Percentiles rank a stretch among this genome's conserved stretches.
Evolutionary conservation across 164 flowering plant species (phyloP).

Genomic region (Vitis rupestris): DNA sequence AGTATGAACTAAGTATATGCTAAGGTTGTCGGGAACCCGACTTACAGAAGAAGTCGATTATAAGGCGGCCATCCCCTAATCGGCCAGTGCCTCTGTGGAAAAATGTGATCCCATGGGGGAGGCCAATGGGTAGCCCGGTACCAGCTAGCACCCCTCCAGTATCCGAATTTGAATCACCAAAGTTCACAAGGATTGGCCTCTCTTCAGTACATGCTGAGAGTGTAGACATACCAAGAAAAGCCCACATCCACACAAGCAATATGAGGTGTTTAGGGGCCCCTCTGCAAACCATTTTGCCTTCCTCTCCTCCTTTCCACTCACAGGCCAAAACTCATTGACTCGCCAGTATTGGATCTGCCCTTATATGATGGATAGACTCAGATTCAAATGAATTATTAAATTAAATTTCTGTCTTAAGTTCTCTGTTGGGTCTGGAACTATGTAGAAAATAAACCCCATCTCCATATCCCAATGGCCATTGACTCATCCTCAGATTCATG

Average conservation of each 20-base stretch:
- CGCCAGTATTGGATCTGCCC: too few relatives aligned
- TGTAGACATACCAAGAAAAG: neutral
- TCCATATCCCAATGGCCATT: too few relatives aligned
- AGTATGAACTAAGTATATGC: too few relatives aligned
- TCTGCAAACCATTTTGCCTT: too few relatives aligned
- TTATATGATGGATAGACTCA: too few relatives aligned
- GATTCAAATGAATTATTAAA: too few relatives aligned
- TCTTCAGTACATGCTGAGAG: conserved; percentile 11
- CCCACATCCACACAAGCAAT: neutral
- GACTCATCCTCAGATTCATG: neutral
- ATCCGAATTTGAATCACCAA: conserved; percentile 56
- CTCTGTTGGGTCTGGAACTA: too few relatives aligned
- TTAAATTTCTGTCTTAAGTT: too few relatives aligned
- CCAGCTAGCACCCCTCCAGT: conserved; percentile 42
- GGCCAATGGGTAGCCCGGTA: conserved; percentile 27
- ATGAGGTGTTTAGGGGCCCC: neutral
- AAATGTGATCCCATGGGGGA: conserved; percentile 39
- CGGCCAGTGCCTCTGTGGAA: conserved; percentile 39
- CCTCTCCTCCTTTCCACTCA: too few relatives aligned
- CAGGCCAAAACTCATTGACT: too few relatives aligned
- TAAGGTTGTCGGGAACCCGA: neutral
- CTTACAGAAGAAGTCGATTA: conserved; percentile 38
- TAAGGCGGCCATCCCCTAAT: conserved; percentile 41
- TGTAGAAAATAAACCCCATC: too few relatives aligned
- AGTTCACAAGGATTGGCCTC: conserved; percentile 35